Conservation (phyloP, 495 filamentous ascomycete genomes). For the Margaritispora aquatica region DNA sequence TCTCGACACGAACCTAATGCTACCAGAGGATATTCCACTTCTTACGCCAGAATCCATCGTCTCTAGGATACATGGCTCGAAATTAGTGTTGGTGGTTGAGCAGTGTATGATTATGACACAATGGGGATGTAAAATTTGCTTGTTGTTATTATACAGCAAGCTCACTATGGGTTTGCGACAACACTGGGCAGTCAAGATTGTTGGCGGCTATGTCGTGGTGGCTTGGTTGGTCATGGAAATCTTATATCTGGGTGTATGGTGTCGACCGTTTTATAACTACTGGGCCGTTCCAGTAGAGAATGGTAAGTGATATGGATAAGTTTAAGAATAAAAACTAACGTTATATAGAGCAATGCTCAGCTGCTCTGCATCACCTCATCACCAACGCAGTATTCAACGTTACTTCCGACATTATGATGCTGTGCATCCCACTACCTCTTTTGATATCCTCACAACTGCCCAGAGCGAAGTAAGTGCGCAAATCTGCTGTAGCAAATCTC, state of each 20-base stretch:
- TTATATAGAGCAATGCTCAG: slow-evolving; percentile 27
- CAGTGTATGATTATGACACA: slow-evolving; percentile 37
- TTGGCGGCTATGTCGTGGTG: slow-evolving; percentile 46
- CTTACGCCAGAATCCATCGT: slow-evolving; percentile 41
- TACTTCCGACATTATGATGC: slow-evolving; percentile 56
- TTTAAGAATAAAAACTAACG: slow-evolving; percentile 30
- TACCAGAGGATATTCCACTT: slow-evolving; percentile 41
- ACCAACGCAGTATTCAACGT: slow-evolving; percentile 63
- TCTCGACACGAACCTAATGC: slow-evolving; percentile 52
- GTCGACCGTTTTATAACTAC: slow-evolving; percentile 54
- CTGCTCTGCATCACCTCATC: slow-evolving; percentile 50
- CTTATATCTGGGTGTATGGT: slow-evolving; percentile 59
- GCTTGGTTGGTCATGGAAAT: slow-evolving; percentile 55
- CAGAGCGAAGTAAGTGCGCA: slow-evolving; percentile 17
- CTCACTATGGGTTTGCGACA: slow-evolving; percentile 40
- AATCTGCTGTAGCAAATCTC: background rate
- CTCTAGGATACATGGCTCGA: slow-evolving; percentile 45
- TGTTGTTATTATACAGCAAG: slow-evolving; percentile 47
- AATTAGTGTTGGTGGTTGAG: slow-evolving; percentile 43
- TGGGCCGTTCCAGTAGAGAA: slow-evolving; percentile 45
- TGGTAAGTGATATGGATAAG: slow-evolving; percentile 23
- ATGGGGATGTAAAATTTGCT: slow-evolving; percentile 49
- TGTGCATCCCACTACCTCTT: slow-evolving; percentile 53
- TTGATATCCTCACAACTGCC: slow-evolving; percentile 49
- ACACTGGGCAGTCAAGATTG: slow-evolving; percentile 45